Evolutionary conservation across 768 basidiomycete genomes (phyloP).

Genomic region (Gloeostereum incarnatum): DNA sequence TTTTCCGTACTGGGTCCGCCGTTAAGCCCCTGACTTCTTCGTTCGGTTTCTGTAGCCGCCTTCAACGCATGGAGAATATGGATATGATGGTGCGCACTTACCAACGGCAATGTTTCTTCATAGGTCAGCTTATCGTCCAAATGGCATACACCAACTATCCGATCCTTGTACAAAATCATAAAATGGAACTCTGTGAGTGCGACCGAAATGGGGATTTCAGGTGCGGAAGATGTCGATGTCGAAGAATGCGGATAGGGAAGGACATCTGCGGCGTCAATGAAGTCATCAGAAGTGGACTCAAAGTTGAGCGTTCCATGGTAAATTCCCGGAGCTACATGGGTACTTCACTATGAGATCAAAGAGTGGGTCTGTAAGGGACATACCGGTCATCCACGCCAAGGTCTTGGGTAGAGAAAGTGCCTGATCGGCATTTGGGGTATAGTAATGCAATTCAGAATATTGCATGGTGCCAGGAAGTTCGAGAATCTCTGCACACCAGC

Average conservation of each 20-base stretch:
- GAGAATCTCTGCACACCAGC: constrained; percentile 57
- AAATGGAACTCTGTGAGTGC: constrained; percentile 90
- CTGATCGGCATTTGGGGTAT: constrained; percentile 61
- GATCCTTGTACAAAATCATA: constrained; percentile 72
- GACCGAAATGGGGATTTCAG: constrained; percentile 62
- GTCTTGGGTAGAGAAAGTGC: constrained; percentile 59
- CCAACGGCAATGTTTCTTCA: constrained; percentile 77
- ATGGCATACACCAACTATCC: constrained; percentile 68
- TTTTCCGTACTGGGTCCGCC: constrained; percentile 79
- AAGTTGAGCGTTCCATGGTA: constrained; percentile 79
- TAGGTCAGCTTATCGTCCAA: constrained; percentile 77
- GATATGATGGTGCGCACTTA: constrained; percentile 30
- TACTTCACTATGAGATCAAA: not conserved
- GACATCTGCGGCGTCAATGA: constrained; percentile 70
- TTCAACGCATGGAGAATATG: not conserved
- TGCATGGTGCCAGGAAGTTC: constrained; percentile 78
- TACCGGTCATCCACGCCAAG: constrained; percentile 91
- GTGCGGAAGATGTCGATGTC: constrained; percentile 19
- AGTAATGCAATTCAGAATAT: constrained; percentile 77
- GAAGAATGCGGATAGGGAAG: constrained; percentile 59
- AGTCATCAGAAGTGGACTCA: constrained; percentile 57
- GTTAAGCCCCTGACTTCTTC: constrained; percentile 70
- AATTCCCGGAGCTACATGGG: constrained; percentile 63
- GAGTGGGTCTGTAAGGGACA: constrained; percentile 12
- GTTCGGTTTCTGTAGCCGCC: constrained; percentile 51